Evolutionary conservation across 139 green algal genomes (phyloP), one percentile per base, ranked within the genome.

Genomic region (Auxenochlorella pyrenoidosa): DNA sequence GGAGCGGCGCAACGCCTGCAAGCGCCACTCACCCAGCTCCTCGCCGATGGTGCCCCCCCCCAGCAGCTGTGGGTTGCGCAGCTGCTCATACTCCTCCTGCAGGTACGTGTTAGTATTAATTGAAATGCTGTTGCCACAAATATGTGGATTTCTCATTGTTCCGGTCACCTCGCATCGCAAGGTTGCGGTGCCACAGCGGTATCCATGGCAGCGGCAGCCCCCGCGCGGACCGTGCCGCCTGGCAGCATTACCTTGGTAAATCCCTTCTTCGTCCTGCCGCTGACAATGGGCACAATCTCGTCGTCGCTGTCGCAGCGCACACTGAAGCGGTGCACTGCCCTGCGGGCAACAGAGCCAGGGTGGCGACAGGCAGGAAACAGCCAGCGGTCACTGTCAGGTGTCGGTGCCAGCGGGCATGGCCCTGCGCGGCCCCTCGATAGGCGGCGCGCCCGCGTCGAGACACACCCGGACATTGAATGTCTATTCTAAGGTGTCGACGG

Each of bases 21-120:
- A n/a, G n/a, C n/a, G 47, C 6, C 68, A 54, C 75, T 60, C 75
- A 81, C 75, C 30, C 30, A 81, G 75, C 43, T 81, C 88, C 19
- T 91, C 82, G 32, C 88, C 88, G 26, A 91, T 84, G 32, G 71
- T 91, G 41, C 72, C 72, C 5, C 88, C 88, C 22, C 88, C 88
- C 41, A 88, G 63, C 8, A 91, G 88, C 21, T 81, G 34, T 18
- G 88, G 88, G 38, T 91, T 85, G 41, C 28, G 18, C 60, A 90
- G 66, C 79, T 87, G n/a, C 32, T 87, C n/a, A 18, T 66, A 83
- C 34, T 91, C 88, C 30, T 88, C 65, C n/a, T 81, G 44, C 73
- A 36, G 1, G 28, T 36, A 47, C n/a, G 68, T 34, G 8, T 15
- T 4, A 40, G 65, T 58, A 18, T 12, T 18, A 12, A 58, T 18